Evolutionary conservation across 805 yeast species (phyloP), one percentile per base, ranked within the genome.

Genomic region (Candida sanyiensis): DNA sequence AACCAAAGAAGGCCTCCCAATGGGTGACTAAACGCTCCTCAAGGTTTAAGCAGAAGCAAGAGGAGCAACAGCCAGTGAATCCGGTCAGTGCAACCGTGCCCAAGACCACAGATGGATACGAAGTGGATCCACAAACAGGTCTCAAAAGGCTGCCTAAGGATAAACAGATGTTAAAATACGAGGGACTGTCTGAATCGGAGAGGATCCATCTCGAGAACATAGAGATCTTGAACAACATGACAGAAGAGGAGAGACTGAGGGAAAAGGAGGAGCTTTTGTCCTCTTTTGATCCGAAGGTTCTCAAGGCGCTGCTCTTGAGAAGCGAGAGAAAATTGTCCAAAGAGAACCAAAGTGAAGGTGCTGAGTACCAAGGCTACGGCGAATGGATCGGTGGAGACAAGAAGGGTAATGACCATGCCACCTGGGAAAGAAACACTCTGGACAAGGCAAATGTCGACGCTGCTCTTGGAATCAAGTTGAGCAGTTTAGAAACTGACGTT

Each of bases 41-140:
- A n/a, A 96, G 70, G 95, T 96, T 59, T 84, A 88, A 20, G 96
- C 96, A 67, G 86, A 86, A 6, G 95, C 87, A 68, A 84, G 96
- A 63, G 95, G 95, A 3, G 95, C 83, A 29, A 84, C 83, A 51
- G 80, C 44, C 57, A 84, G 15, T 17, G 3, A 21, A 28, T 7
- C n/a, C 18, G n/a, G n/a, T n/a, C n/a, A n/a, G n/a, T n/a, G n/a
- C n/a, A n/a, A 12, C 27, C 5, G 15, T 9, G 13, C 28, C 38
- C n/a, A 12, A 33, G 26, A 9, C 28, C 3, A 35, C 49, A 86
- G 73, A 21, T 95, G 97, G 75, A 80, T 83, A 40, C 95, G 97
- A 67, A 83, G 83, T 68, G 82, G 90, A 54, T 75, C 74, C 63
- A 82, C 83, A 12, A 80, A 90, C 67, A 80, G 75, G 63, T 82